Conservation (phyloP, 352 stramenopile genomes). For the Phytophthora litchii region DNA sequence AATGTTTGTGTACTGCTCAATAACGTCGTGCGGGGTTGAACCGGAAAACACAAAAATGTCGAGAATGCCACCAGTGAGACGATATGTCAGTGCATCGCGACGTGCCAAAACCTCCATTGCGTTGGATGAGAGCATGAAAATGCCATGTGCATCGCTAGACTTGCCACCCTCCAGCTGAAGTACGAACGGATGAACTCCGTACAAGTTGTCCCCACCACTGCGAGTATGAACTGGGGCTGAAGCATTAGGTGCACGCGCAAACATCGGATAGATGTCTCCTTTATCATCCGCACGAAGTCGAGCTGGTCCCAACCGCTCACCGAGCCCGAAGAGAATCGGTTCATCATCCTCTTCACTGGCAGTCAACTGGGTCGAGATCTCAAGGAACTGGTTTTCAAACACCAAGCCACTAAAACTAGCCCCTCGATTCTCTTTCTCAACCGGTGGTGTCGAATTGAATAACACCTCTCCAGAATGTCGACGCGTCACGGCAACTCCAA, state of each 20-base stretch:
- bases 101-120: slow-evolving; percentile 87
- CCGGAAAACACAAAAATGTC: slow-evolving; percentile 85
- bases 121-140: slow-evolving; percentile 85
- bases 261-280: slow-evolving; percentile 80
- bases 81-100: slow-evolving; percentile 71
- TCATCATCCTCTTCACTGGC: slow-evolving; percentile 24
- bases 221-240: slow-evolving; percentile 28
- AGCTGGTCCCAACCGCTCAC: slow-evolving; percentile 60
- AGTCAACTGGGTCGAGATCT: slow-evolving; percentile 77
- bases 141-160: slow-evolving; percentile 61
- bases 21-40: slow-evolving; percentile 54
- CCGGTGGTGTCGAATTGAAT: slow-evolving; percentile 84
- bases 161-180: slow-evolving; percentile 69
- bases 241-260: slow-evolving; percentile 37
- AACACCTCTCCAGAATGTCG: slow-evolving; percentile 62
- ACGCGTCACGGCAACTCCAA: slow-evolving; percentile 73
- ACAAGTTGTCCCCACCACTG: slow-evolving; percentile 72
- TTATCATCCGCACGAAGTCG: slow-evolving; percentile 44
- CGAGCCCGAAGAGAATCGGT: slow-evolving; percentile 73
- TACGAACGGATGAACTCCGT: slow-evolving; percentile 75
- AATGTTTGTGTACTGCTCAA: slow-evolving; percentile 75
- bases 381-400: slow-evolving; percentile 89
- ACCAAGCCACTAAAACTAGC: slow-evolving; percentile 65
- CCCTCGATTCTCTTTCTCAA: slow-evolving; percentile 28
- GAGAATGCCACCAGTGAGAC: slow-evolving; percentile 76